Percentiles rank a stretch among this genome's conserved stretches.
phyloP scores from a whole-genome alignment of 306 rosid species.

The Prosopis cineraria region DNA sequence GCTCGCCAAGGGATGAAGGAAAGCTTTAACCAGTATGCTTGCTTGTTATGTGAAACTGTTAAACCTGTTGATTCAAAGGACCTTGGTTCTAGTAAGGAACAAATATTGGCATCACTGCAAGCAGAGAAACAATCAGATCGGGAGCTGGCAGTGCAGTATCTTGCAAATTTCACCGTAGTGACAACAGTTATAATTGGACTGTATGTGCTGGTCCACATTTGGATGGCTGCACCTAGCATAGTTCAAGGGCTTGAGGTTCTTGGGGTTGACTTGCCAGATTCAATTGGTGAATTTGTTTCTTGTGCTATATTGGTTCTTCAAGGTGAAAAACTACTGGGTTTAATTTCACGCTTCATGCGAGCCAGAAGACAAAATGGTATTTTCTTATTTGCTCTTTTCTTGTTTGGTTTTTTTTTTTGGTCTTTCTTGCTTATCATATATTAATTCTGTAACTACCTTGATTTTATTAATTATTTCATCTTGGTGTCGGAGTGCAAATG shows the following conservation, averaged over 20 bases:
- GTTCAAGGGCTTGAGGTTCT: slow-evolving; percentile 83
- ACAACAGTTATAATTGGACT: slow-evolving; percentile 56
- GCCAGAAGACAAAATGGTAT: slow-evolving; percentile 79
- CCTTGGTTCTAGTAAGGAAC: slow-evolving; percentile 86
- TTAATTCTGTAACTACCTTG: background rate
- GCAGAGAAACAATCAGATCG: slow-evolving; percentile 67
- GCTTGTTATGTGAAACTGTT: slow-evolving; percentile 62
- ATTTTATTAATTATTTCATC: background rate
- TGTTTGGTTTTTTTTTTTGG: background rate
- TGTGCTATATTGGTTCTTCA: slow-evolving; percentile 77
- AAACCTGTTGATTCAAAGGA: slow-evolving; percentile 79
- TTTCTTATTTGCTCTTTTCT: slow-evolving; percentile 6
- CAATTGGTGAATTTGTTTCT: slow-evolving; percentile 75
- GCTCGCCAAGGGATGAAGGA: slow-evolving; percentile 94
- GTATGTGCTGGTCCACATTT: slow-evolving; percentile 76
- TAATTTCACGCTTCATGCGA: slow-evolving; percentile 79
- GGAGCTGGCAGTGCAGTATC: slow-evolving; percentile 77
- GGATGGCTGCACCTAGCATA: slow-evolving; percentile 55
- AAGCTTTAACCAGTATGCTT: slow-evolving; percentile 71
- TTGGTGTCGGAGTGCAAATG: background rate
- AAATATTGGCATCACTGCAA: slow-evolving; percentile 77
- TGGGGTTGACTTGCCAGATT: slow-evolving; percentile 96
- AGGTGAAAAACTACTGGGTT: slow-evolving; percentile 62
- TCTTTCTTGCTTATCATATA: background rate
- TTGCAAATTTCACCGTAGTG: slow-evolving; percentile 69